Conservation (phyloP, 2,329 filamentous ascomycete species). For the Sporothrix pallida region DNA sequence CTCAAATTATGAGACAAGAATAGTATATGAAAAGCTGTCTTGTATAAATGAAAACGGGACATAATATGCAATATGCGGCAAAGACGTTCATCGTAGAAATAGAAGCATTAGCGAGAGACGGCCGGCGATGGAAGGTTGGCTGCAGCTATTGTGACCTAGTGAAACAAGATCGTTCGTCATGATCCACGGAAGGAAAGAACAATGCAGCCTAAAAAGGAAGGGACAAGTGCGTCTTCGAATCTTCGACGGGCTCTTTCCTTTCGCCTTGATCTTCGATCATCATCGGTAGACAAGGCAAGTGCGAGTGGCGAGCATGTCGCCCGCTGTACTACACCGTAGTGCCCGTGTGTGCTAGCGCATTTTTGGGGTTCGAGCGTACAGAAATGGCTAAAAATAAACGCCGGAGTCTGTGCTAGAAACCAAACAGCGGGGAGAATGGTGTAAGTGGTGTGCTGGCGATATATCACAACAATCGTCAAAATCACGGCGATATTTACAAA, state of each 20-base stretch:
- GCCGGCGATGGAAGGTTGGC: neutral
- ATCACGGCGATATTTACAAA: neutral
- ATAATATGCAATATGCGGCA: neutral
- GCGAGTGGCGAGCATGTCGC: neutral
- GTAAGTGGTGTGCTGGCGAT: neutral
- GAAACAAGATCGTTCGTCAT: conserved; percentile 13
- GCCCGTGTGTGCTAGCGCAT: neutral
- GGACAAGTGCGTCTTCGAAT: neutral
- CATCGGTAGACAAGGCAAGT: neutral
- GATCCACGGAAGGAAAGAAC: conserved; percentile 24
- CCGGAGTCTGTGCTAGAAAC: conserved; percentile 9
- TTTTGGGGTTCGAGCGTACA: conserved; percentile 16
- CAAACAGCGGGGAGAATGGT: neutral
- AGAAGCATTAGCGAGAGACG: neutral
- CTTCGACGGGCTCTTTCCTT: conserved; percentile 2
- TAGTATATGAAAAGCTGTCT: neutral
- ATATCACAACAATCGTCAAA: neutral
- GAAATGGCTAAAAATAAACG: conserved; percentile 28
- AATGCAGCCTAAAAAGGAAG: conserved; percentile 17
- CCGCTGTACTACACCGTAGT: neutral
- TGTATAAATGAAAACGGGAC: neutral
- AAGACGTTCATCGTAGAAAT: neutral
- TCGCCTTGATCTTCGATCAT: neutral
- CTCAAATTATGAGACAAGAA: too few relatives aligned
- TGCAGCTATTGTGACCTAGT: conserved; percentile 15